These are phyloP conservation scores for Cyathus striatus DNA, from an alignment of 768 basidiomycete genomes.

Conservation along the genomic window DNA sequence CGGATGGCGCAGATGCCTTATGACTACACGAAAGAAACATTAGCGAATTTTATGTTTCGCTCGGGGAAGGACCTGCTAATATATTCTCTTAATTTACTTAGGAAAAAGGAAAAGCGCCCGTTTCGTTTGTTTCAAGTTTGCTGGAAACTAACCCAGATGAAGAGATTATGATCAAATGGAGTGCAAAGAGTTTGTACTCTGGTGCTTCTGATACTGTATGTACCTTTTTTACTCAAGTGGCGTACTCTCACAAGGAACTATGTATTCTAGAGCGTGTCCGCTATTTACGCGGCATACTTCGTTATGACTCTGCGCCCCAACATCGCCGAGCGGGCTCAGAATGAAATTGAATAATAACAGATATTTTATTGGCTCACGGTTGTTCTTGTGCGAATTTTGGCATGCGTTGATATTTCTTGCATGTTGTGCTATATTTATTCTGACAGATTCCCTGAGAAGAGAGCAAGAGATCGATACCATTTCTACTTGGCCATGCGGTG, in stretches of 20 bases:
- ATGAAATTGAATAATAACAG: too few species aligned
- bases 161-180: constrained; percentile 23
- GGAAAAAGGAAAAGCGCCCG: background rate
- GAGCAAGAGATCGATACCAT: too few species aligned
- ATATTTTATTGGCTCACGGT: too few species aligned
- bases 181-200: constrained; percentile 20
- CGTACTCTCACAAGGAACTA: background rate
- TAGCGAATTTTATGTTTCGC: constrained; percentile 14
- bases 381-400: too few species aligned
- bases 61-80: background rate
- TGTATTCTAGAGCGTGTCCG: constrained; percentile 24
- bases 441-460: too few species aligned
- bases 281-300: constrained; percentile 29
- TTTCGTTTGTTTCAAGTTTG: background rate
- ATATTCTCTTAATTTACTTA: background rate
- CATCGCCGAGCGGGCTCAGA: constrained; percentile 29
- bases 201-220: constrained; percentile 36
- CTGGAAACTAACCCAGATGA: constrained; percentile 7
- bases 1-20: constrained; percentile 18
- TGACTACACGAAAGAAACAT: constrained; percentile 24
- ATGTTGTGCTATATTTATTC: too few species aligned
- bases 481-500: too few species aligned
- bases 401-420: too few species aligned
- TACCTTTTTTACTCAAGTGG: background rate
- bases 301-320: constrained; percentile 33